Conservation (phyloP, 169 alveolate genomes). For the Plasmodium coatneyi region DNA sequence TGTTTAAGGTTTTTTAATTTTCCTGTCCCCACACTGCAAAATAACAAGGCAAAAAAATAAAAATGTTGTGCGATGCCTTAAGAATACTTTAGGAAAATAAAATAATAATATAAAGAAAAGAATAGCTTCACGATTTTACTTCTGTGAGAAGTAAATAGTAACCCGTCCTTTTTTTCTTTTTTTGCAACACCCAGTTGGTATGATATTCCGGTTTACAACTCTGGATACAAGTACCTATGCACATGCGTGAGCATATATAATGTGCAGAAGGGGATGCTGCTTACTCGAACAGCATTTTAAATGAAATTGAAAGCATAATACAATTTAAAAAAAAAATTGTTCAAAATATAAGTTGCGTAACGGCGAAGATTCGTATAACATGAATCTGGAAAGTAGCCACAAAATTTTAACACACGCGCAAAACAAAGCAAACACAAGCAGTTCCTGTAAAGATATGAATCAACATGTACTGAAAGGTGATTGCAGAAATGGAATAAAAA, state of each 20-base stretch:
- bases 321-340: neutral
- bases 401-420: neutral
- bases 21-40: neutral
- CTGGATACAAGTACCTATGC: neutral
- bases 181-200: neutral
- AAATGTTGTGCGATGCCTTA: neutral
- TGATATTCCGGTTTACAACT: neutral
- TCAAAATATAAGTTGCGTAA: neutral
- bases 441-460: neutral
- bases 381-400: neutral
- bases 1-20: neutral
- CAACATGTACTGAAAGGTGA: neutral
- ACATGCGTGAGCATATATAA: neutral
- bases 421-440: slow-evolving; percentile 4
- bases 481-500: neutral
- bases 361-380: slow-evolving; percentile 11
- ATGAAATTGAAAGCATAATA: neutral
- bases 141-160: neutral
- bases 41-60: neutral
- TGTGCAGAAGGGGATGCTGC: neutral
- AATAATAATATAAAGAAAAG: neutral
- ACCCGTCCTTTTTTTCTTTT: neutral
- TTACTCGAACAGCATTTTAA: neutral
- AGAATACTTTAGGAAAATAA: neutral
- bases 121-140: neutral